Conservation (phyloP, 1,284 basidiomycete genomes). For the Schizopora paradoxa region DNA sequence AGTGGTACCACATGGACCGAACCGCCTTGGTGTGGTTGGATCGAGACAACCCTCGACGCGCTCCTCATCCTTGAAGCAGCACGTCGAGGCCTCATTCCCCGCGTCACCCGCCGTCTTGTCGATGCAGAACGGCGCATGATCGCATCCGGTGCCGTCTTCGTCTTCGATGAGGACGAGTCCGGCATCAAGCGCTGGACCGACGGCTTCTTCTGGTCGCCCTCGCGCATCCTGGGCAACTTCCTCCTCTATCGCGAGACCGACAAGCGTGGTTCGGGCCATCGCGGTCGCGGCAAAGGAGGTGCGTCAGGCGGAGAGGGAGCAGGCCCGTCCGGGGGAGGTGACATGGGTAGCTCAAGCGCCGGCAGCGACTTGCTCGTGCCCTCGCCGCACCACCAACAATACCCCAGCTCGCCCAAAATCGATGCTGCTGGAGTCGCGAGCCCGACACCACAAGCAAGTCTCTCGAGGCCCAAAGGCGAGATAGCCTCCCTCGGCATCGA, state of each 20-base stretch:
- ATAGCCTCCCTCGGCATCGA: conserved; percentile 44
- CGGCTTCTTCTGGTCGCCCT: conserved; percentile 88
- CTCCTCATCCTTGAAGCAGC: conserved; percentile 95
- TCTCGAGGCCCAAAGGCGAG: conserved; percentile 62
- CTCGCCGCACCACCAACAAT: too few relatives aligned
- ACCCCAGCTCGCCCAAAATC: too few relatives aligned
- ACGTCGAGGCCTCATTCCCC: conserved; percentile 81
- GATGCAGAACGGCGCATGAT: conserved; percentile 93
- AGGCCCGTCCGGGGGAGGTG: too few relatives aligned
- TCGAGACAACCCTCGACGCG: conserved; percentile 93
- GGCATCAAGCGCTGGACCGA: conserved; percentile 99
- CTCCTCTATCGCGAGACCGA: conserved; percentile 91
- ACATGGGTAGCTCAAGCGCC: conserved; percentile 8
- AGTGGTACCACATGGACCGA: conserved; percentile 54
- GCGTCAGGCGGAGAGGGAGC: conserved; percentile 27
- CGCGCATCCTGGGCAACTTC: conserved; percentile 90
- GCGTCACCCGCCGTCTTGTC: conserved; percentile 90
- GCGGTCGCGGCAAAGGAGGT: conserved; percentile 44
- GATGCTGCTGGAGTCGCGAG: conserved; percentile 10
- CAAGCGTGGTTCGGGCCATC: conserved; percentile 63
- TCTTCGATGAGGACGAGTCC: conserved; percentile 96
- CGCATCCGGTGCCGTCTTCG: conserved; percentile 90
- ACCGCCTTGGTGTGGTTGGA: conserved; percentile 88
- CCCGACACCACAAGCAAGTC: conserved; percentile 29
- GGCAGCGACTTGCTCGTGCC: too few relatives aligned